Percentiles rank a stretch among this genome's conserved stretches.
phyloP scores from a whole-genome alignment of 805 yeast genomes.

The Candida ficus region DNA sequence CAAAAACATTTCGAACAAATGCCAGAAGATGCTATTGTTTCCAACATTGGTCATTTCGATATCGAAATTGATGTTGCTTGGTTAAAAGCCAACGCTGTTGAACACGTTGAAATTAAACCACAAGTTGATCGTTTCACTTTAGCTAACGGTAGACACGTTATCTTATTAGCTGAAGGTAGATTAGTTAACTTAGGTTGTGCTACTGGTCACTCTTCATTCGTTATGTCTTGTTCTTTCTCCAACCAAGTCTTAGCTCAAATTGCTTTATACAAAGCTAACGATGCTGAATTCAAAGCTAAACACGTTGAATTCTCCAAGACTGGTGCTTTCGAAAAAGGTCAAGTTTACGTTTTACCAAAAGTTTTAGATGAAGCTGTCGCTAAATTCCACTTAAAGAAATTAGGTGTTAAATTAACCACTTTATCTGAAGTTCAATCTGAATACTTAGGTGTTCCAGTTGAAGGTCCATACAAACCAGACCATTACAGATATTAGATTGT shows the following conservation, averaged over 20 bases:
- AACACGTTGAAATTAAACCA: slow-evolving; percentile 96
- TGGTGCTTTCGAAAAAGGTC: slow-evolving; percentile 82
- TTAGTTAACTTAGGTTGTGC: slow-evolving; percentile 99
- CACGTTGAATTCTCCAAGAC: slow-evolving; percentile 89
- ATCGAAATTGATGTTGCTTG: slow-evolving; percentile 99
- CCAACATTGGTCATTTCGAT: slow-evolving; percentile 99
- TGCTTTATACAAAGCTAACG: slow-evolving; percentile 88
- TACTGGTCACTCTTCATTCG: slow-evolving; percentile 98
- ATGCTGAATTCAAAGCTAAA: slow-evolving; percentile 70
- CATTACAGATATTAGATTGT: slow-evolving; percentile 85
- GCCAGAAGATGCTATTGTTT: slow-evolving; percentile 99
- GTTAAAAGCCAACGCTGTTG: slow-evolving; percentile 91
- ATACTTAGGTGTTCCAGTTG: slow-evolving; percentile 84
- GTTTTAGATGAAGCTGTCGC: slow-evolving; percentile 98
- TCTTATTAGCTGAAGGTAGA: slow-evolving; percentile 98
- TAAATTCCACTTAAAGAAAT: slow-evolving; percentile 89
- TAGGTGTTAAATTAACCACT: slow-evolving; percentile 81
- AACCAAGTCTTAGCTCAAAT: slow-evolving; percentile 99
- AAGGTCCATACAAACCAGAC: slow-evolving; percentile 98
- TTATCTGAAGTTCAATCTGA: slow-evolving; percentile 82
- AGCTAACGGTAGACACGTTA: slow-evolving; percentile 85
- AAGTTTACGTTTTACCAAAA: slow-evolving; percentile 94
- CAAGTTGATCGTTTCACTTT: slow-evolving; percentile 97
- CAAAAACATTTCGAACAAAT: slow-evolving; percentile 80
- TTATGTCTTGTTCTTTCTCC: slow-evolving; percentile 99